Evolutionary conservation across 2,329 filamentous ascomycete species (phyloP), one percentile per base, ranked within the genome.

Genomic region (Zasmidium cellare): DNA sequence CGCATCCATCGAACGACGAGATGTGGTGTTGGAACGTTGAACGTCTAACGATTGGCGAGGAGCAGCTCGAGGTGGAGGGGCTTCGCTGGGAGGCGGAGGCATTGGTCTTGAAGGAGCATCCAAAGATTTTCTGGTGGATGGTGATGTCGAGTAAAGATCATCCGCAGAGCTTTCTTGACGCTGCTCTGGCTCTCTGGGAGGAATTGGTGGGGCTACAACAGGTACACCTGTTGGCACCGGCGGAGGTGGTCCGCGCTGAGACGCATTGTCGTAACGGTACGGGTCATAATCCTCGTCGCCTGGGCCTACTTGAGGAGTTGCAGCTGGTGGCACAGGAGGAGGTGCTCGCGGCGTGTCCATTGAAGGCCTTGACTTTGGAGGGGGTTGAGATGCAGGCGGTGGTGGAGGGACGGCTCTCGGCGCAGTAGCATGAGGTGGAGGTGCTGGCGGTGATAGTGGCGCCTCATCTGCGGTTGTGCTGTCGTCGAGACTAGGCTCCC

Each of bases 401-500:
- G 78, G 80, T 23, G 80, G 87, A 47, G 87, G 87, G 12, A 80
- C 76, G 56, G 76, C 76, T 61, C 77, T 73, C 25, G 76, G 74
- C 16, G 71, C 67, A 25, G 73, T 71, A 19, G 74, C 71, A 31
- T 73, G 64, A 44, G 72, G 70, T 11, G 62, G 58, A 6, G 69
- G 68, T n/a, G 72, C 71, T 24, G 69, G 65, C 22, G 75, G 75
- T 23, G 80, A 80, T 54, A 78, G 63, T 31, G 86, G 77, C 38
- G 75, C 72, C 50, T 86, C 83, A 60, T 85, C 83, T 19, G 79
- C 80, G 20, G 76, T 77, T 2, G 83, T 83, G 44, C 80, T 84
- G 41, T 82, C 85, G 61, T 96, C 91, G 54, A 89, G 71, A 70
- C 90, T 96, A 6, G 88, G 85, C 47, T 93, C 90, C 54, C 88